Percentiles rank a stretch among this genome's conserved stretches.
Evolutionary conservation across 2,329 filamentous ascomycete genomes (phyloP).

Genomic region (Trichoderma koningii): DNA sequence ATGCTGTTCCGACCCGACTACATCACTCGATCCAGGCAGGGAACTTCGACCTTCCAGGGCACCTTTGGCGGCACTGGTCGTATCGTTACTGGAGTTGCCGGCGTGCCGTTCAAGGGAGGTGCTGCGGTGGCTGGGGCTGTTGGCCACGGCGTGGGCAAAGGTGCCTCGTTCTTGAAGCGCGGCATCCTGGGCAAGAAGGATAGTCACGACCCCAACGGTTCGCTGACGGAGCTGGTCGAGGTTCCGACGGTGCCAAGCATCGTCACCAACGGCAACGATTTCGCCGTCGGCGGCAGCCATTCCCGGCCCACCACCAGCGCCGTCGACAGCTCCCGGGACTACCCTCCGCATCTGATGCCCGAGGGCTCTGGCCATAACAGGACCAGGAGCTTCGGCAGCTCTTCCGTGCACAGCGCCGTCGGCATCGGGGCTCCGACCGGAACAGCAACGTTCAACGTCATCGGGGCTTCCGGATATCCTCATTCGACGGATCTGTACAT

Average conservation of each 20-base stretch:
- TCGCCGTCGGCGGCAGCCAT: constrained; percentile 31
- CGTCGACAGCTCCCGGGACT: constrained; percentile 18
- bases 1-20: constrained; percentile 93
- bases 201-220: constrained; percentile 56
- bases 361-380: constrained; percentile 47
- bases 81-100: constrained; percentile 78
- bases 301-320: constrained; percentile 47
- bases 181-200: constrained; percentile 77
- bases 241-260: constrained; percentile 38
- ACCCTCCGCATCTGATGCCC: constrained; percentile 4
- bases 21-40: constrained; percentile 81
- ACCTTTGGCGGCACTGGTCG: constrained; percentile 85
- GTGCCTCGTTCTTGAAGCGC: constrained; percentile 85
- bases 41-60: constrained; percentile 88
- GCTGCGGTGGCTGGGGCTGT: constrained; percentile 72
- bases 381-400: constrained; percentile 61
- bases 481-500: constrained; percentile 78
- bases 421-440: constrained; percentile 66
- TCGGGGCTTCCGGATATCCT: constrained; percentile 78
- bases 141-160: constrained; percentile 80
- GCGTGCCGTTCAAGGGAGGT: constrained; percentile 92
- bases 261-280: constrained; percentile 40
- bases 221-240: constrained; percentile 46
- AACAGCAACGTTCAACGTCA: constrained; percentile 75
- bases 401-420: constrained; percentile 64